Evolutionary conservation across 805 yeast species (phyloP), one percentile per base, ranked within the genome.

Genomic region (Yamadazyma philogaea): DNA sequence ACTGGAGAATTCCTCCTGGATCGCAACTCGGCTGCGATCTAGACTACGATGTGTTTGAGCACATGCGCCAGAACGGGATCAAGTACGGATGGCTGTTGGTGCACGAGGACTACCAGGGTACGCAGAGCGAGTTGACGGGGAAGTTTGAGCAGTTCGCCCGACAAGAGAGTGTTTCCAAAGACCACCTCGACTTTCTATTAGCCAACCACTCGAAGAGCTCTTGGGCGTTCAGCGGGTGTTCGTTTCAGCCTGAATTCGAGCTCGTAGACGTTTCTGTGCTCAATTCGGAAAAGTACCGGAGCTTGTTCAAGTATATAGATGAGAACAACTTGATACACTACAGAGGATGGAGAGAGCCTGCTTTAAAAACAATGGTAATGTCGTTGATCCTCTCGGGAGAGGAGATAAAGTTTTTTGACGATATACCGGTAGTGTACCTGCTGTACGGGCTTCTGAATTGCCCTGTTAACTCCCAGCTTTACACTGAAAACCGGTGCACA

Each of bases 1-100:
- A 56, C 43, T 59, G 63, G 63, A 43, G 58, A 30, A 54, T 59
- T 6, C 60, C 59, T 36, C 50, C 55, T 2, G 60, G 54, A 10
- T 52, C 54, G 24, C 40, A 43, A 37, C 47, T 57, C 20, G 47
- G 46, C 38, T 57, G 63, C 40, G 61, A 59, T 31, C 50, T 57
- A 35, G 42, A 53, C 42, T 57, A 56, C 37, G 61, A 59, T 42
- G 52, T 56, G 30, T 59, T 59, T 50, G 45, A 43, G 38, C 47
- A 43, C 42, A 57, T 59, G 63, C 47, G 46, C 39, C 50, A 49
- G 24, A 43, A 57, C 27, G 37, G 53, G 31, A 50, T 57, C 37
- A 39, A 44, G 42, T 59, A 56, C 38, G 63, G 61, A 0, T 59
- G 49, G 49, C 48, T 43, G 47, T 39, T 45, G 28, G 35, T 45